Conservation (phyloP, 2,329 filamentous ascomycete species). For the Cladophialophora exuberans region DNA sequence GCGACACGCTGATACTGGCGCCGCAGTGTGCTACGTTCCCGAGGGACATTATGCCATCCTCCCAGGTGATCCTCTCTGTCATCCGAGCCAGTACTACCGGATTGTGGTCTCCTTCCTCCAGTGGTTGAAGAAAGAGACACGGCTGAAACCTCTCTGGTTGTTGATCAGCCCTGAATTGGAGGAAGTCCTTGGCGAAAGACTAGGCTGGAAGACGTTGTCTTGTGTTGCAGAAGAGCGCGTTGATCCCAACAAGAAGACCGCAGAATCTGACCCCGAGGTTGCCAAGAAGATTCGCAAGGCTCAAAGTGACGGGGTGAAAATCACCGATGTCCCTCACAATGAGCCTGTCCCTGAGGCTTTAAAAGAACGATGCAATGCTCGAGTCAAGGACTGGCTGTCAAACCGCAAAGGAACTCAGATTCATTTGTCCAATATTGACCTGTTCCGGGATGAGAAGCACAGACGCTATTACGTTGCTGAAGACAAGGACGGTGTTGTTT, state of each 20-base stretch:
- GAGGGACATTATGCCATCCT: constrained; percentile 79
- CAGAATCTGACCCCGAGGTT: constrained; percentile 66
- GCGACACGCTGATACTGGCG: constrained; percentile 78
- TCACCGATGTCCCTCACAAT: constrained; percentile 71
- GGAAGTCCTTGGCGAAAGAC: constrained; percentile 75
- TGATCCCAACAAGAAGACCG: constrained; percentile 70
- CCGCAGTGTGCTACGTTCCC: constrained; percentile 80
- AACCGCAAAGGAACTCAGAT: constrained; percentile 83
- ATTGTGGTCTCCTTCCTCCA: constrained; percentile 75
- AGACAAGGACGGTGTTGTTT: constrained; percentile 71
- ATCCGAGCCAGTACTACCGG: constrained; percentile 72
- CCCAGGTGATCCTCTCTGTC: constrained; percentile 85
- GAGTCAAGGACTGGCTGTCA: constrained; percentile 77
- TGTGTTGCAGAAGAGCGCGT: constrained; percentile 89
- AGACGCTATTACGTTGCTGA: constrained; percentile 83
- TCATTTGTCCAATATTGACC: constrained; percentile 85
- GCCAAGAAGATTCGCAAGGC: constrained; percentile 78
- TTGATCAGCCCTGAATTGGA: constrained; percentile 80
- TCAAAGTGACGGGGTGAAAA: constrained; percentile 81
- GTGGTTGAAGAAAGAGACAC: constrained; percentile 71
- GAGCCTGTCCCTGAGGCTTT: constrained; percentile 67
- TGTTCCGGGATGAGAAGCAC: constrained; percentile 83
- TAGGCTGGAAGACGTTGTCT: constrained; percentile 86
- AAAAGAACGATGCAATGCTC: constrained; percentile 68
- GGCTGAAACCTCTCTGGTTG: constrained; percentile 83